phyloP scores from a whole-genome alignment of 2,329 filamentous ascomycete genomes.

The Hortaea werneckii region DNA sequence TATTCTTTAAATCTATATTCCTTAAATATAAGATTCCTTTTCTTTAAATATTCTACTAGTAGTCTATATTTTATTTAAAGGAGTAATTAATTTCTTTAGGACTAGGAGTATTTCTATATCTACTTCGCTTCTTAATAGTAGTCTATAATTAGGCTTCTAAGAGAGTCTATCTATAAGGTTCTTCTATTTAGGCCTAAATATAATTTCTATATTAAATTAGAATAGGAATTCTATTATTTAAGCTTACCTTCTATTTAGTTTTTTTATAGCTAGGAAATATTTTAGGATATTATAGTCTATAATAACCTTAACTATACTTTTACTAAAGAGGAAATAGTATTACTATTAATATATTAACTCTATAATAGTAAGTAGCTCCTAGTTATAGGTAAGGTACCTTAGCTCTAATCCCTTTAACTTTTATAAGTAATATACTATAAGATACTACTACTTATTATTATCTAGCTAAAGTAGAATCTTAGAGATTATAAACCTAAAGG shows the following conservation, averaged over 20 bases:
- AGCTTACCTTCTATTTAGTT: conserved; percentile 4
- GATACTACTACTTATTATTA: neutral
- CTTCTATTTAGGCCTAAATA: neutral
- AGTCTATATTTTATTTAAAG: too few relatives aligned
- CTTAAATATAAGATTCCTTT: too few relatives aligned
- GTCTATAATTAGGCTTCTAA: conserved; percentile 10
- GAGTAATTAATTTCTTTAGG: too few relatives aligned
- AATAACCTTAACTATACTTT: conserved; percentile 4
- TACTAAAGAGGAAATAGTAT: conserved; percentile 8
- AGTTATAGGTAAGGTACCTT: conserved; percentile 9
- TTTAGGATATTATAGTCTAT: conserved; percentile 10
- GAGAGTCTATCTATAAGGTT: neutral
- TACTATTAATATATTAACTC: conserved; percentile 7
- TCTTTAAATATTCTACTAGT: too few relatives aligned
- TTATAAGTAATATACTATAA: neutral
- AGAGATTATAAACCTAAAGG: neutral
- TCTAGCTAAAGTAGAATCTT: neutral
- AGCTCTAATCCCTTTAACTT: conserved; percentile 4
- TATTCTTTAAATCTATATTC: too few relatives aligned
- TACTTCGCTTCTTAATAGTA: too few relatives aligned
- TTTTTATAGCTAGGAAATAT: conserved; percentile 9
- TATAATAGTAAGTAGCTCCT: conserved; percentile 10
- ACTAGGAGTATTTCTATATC: too few relatives aligned
- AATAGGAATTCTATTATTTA: conserved; percentile 7
- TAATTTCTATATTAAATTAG: conserved; percentile 12